Evolutionary conservation across 768 basidiomycete species (phyloP), one percentile per base, ranked within the genome.

Genomic region (Pholiota molesta): DNA sequence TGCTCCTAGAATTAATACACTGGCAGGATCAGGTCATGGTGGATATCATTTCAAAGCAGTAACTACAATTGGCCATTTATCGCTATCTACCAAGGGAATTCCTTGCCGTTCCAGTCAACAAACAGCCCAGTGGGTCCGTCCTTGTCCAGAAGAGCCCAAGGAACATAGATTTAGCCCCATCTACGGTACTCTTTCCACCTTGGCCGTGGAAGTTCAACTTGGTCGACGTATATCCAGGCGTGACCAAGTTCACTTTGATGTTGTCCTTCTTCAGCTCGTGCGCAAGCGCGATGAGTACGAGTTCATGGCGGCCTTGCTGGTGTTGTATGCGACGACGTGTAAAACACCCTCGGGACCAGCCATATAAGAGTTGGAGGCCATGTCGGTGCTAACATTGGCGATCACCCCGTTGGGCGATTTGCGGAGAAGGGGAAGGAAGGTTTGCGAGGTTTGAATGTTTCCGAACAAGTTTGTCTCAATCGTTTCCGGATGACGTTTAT

Each of bases 261-360:
- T 72, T 72, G 59, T 79, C 75, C 19, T 71, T 65, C 2, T 78
- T 80, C 75, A 90, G 80, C 71, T 90, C 88, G 16, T 84, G 80
- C 0, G 89, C 86, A n/a, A 91, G 75, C 1, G 83, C 83, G 60
- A 84, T 86, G 81, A 76, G 54, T 90, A 83, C 45, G 83, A 82
- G 51, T 87, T 85, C 0, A 84, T 85, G 8, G 90, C 90, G 0
- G 85, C 88, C 75, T 91, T 91, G 62, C 85, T 87, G 1, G 88
- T 86, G 66, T 90, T 90, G 69, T 90, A 91, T 8, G 80, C 81
- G 28, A 77, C 74, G 21, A 74, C 57, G 66, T 81, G 78, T 14
- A 77, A 62, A 23, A 42, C 14, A 2, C 73, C 66, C 28, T 76
- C 65, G 3, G 73, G 71, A 21, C 66, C 61, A 7, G 80, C 74